Conservation (phyloP, 345 rosid genomes). For the Arabis hirsuta region DNA sequence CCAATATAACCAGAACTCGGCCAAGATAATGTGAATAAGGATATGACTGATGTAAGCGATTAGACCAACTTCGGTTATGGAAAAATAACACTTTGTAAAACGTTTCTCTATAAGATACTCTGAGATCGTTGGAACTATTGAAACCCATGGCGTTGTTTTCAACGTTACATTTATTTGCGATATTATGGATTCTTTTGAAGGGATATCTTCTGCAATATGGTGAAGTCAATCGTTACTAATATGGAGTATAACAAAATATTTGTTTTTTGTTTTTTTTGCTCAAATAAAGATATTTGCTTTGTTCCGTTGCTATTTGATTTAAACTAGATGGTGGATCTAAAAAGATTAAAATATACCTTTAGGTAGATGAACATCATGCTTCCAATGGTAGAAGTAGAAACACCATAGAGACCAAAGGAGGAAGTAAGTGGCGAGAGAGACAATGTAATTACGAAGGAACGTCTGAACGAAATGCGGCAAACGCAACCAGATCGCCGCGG, state of each 20-base stretch:
- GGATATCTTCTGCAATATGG: conserved; percentile 18
- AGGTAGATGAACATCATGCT: conserved; percentile 64
- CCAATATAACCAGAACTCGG: conserved; percentile 23
- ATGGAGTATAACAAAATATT: too few species aligned
- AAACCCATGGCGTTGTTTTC: conserved; percentile 27
- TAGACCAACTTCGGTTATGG: conserved; percentile 24
- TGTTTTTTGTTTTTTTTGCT: too few species aligned
- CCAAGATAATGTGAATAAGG: not conserved
- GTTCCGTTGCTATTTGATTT: too few species aligned
- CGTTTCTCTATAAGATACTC: conserved; percentile 21
- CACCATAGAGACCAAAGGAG: conserved; percentile 80
- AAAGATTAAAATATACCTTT: conserved; percentile 51
- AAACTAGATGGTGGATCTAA: not conserved
- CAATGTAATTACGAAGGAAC: conserved; percentile 75
- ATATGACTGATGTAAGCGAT: conserved; percentile 7
- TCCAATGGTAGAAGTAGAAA: conserved; percentile 69
- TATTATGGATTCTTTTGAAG: conserved; percentile 2
- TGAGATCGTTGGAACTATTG: not conserved
- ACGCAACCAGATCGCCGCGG: conserved; percentile 51
- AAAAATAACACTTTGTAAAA: conserved; percentile 19
- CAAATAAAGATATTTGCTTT: too few species aligned
- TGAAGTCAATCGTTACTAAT: not conserved
- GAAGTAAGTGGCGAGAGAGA: conserved; percentile 59
- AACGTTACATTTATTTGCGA: conserved; percentile 2
- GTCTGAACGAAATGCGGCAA: conserved; percentile 66